Evolutionary conservation across 768 basidiomycete genomes (phyloP).

Genomic region (Phallus indusiatus): DNA sequence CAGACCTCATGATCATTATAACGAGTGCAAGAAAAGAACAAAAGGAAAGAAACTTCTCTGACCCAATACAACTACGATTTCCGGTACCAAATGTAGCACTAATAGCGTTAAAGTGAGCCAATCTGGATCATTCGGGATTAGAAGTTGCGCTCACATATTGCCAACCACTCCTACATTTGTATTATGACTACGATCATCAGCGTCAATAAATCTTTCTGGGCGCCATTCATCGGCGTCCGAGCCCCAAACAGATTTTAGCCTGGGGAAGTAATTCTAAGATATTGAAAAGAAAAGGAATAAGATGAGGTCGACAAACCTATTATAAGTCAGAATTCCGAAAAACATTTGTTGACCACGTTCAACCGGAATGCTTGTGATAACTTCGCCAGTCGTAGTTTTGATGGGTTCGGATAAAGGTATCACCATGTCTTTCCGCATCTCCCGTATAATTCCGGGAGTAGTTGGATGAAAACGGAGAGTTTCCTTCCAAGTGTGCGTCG

Average conservation of each 20-base stretch:
- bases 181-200: neutral
- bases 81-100: constrained; percentile 2
- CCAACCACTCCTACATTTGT: neutral
- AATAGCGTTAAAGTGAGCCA: neutral
- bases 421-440: constrained; percentile 21
- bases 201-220: neutral
- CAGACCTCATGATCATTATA: neutral
- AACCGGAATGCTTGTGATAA: constrained; percentile 14
- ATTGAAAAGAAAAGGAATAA: neutral
- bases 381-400: constrained; percentile 16
- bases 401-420: constrained; percentile 26
- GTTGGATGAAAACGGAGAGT: constrained; percentile 25
- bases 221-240: neutral
- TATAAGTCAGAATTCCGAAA: constrained; percentile 10
- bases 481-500: constrained; percentile 14
- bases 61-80: constrained; percentile 1
- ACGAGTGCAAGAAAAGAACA: neutral
- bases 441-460: constrained; percentile 18
- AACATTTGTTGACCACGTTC: constrained; percentile 14
- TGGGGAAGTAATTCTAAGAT: neutral
- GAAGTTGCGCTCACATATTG: neutral
- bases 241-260: neutral
- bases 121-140: neutral
- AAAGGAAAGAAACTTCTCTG: neutral
- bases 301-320: neutral